Conservation (phyloP, 208 protist genomes). For the Porcisia deanei region DNA sequence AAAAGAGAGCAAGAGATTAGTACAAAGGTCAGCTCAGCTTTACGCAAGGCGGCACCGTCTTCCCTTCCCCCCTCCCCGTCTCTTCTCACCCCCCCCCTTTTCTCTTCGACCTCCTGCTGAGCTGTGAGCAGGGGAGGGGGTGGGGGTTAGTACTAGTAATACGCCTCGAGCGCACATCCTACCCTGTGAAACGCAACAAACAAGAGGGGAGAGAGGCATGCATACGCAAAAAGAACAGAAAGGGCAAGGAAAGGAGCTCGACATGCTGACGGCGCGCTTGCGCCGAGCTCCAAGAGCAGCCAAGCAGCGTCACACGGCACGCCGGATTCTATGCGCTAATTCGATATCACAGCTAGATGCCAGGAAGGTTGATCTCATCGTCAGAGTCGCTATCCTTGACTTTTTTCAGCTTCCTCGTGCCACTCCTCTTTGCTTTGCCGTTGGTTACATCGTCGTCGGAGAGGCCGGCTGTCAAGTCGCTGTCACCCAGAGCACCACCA, state of each 20-base stretch:
- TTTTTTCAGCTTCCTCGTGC: constrained; percentile 29
- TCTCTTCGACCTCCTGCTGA: background rate
- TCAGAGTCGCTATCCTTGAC: constrained; percentile 50
- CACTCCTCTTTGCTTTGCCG: constrained; percentile 19
- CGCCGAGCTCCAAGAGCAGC: background rate
- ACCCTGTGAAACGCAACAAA: background rate
- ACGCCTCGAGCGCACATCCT: background rate
- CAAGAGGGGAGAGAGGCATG: background rate
- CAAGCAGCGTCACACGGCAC: background rate
- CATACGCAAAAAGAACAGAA: background rate
- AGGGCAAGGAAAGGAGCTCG: background rate
- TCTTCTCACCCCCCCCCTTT: background rate
- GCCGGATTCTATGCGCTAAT: background rate
- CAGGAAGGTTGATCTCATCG: constrained; percentile 81
- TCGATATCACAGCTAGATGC: constrained; percentile 33
- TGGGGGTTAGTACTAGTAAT: background rate
- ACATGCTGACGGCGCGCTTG: background rate
- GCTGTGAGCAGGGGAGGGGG: background rate
- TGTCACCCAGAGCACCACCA: constrained; percentile 18
- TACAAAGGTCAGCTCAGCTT: background rate
- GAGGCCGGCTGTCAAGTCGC: constrained; percentile 40
- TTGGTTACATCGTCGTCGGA: constrained; percentile 43
- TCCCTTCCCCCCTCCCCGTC: background rate
- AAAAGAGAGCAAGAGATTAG: background rate
- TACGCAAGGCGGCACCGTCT: background rate